A percentile compares a stretch with the other conserved stretches of the same genome.
phyloP scores from a whole-genome alignment of 2,329 filamentous ascomycete species.

The Neobulgaria alba region DNA sequence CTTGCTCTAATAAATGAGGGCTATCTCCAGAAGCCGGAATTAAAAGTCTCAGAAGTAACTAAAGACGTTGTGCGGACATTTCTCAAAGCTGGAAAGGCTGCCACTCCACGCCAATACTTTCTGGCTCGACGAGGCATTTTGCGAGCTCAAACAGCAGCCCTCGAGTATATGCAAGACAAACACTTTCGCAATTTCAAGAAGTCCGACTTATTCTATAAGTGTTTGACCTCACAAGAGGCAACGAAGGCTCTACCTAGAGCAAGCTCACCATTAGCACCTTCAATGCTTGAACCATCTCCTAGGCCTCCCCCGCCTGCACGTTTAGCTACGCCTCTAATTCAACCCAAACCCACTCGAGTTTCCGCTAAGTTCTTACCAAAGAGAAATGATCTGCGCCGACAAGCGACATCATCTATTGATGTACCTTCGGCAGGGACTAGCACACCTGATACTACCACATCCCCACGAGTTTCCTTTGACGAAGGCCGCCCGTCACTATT shows the following conservation, averaged over 20 bases:
- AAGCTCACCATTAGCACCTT: slow-evolving; percentile 18
- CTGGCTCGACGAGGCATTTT: slow-evolving; percentile 74
- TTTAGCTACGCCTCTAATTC: slow-evolving; percentile 25
- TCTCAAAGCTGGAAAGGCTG: slow-evolving; percentile 65
- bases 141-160: slow-evolving; percentile 69
- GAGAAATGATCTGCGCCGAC: slow-evolving; percentile 46
- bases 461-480: slow-evolving; percentile 61
- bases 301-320: slow-evolving; percentile 17
- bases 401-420: slow-evolving; percentile 53
- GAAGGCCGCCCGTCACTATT: slow-evolving; percentile 56
- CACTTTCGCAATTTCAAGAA: slow-evolving; percentile 83
- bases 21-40: slow-evolving; percentile 74
- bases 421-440: slow-evolving; percentile 38
- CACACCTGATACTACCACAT: slow-evolving; percentile 26
- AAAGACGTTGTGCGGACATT: slow-evolving; percentile 68
- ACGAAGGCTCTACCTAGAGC: slow-evolving; percentile 30
- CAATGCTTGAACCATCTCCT: slow-evolving; percentile 32
- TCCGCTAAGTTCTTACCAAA: slow-evolving; percentile 37
- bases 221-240: slow-evolving; percentile 77
- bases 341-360: slow-evolving; percentile 37
- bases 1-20: slow-evolving; percentile 85
- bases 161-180: slow-evolving; percentile 74
- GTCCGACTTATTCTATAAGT: slow-evolving; percentile 94
- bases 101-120: slow-evolving; percentile 74
- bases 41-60: slow-evolving; percentile 65